Evolutionary conservation across 2,329 filamentous ascomycete species (phyloP), one percentile per base, ranked within the genome.

Genomic region (Monosporascus sp.): DNA sequence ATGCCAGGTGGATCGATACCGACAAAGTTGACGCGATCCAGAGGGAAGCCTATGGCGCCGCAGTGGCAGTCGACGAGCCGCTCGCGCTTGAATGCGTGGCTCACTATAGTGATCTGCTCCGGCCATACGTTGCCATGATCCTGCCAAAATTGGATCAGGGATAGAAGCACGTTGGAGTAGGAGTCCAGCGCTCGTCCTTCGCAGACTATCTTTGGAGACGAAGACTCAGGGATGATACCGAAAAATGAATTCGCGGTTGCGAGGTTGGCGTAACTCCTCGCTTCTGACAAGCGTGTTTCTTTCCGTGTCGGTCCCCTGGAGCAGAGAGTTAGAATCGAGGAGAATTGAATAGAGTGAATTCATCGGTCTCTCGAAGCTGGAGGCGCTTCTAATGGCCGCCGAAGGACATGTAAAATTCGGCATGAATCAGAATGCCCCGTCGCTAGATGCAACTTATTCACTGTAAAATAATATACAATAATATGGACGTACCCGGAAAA

Each of bases 111-210:
- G 17, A 90, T 63, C 5, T 68, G 71, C 1, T 51, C 49, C 0
- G 87, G 87, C 77, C 85, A 90, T 9, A 37, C 37, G 6, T 66
- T 60, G 38, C 65, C 56, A 56, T 72, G 71, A 54, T 79, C 82
- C 3, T 76, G 73, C 57, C 87, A 75, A 63, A 82, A 83, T 37
- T 71, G 65, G 17, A 75, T 61, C 3, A 96, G 74, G 14, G 87
- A 87, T 66, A 92, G 91, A 17, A 96, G 71, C 5, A 96, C 72
- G 65, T 96, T 96, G 65, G 91, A 86, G 64, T 90, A 93, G 2
- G 88, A 93, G 69, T 97, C 92, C 1, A 93, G 83, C 0, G 92
- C 90, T 51, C 81, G 77, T 8, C 85, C 79, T 65, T 96, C 91
- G 2, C 82, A 64, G 0, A 82, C 65, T 18, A 90, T 72, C 24